Percentiles rank a stretch among this genome's conserved stretches.
These are phyloP conservation scores for Chlamydomonas sphaeroides DNA, from an alignment of 139 green algal genomes.

Conservation along the genomic window DNA sequence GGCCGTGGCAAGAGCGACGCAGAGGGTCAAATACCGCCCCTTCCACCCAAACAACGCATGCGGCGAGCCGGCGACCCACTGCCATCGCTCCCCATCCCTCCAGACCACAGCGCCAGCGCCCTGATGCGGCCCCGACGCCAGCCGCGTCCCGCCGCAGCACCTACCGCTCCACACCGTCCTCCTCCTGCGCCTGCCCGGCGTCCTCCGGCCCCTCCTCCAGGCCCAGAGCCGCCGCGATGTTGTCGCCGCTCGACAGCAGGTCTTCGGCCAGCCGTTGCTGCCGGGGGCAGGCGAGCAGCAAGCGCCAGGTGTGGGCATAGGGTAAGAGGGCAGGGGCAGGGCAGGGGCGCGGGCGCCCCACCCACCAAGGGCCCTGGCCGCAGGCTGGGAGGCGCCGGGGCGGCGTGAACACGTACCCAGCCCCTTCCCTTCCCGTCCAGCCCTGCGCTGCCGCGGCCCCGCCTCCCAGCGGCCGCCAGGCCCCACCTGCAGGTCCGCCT, in stretches of 20 bases:
- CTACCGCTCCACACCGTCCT: background rate
- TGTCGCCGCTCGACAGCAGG: background rate
- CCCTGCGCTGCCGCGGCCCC: background rate
- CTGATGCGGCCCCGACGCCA: background rate
- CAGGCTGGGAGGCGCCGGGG: too few species aligned
- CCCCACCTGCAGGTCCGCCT: conserved; percentile 19
- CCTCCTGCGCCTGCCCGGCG: background rate
- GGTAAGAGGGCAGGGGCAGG: too few species aligned
- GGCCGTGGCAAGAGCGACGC: background rate
- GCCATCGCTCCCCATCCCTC: too few species aligned
- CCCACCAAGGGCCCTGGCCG: background rate
- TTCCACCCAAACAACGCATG: too few species aligned
- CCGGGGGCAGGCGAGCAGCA: background rate
- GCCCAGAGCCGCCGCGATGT: background rate
- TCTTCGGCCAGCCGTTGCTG: conserved; percentile 15
- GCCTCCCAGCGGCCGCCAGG: too few species aligned
- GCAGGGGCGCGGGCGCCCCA: background rate
- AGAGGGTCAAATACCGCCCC: conserved; percentile 22
- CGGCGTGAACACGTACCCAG: background rate
- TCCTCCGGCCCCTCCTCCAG: background rate
- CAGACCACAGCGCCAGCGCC: too few species aligned
- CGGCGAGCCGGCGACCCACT: too few species aligned
- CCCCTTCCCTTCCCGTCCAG: background rate
- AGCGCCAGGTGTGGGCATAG: too few species aligned
- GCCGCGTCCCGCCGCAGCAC: too few species aligned